A percentile compares a stretch with the other conserved stretches of the same genome.
phyloP scores from a whole-genome alignment of 306 rosid genomes.

The Gillenia trifoliata region DNA sequence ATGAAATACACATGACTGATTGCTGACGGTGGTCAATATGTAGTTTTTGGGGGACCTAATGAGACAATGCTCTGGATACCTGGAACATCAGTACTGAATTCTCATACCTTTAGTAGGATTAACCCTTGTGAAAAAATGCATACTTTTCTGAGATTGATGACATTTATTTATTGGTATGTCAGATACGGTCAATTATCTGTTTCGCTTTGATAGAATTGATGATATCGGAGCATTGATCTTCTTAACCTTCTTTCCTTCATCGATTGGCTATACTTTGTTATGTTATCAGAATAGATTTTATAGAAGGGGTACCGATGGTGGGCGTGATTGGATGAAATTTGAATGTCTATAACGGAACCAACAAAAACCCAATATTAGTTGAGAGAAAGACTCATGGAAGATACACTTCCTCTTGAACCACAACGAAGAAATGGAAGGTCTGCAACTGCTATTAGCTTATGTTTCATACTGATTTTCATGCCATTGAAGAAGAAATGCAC shows the following conservation, averaged over 20 bases:
- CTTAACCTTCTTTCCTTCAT: conserved; percentile 10
- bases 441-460: conserved; percentile 12
- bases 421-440: conserved; percentile 88
- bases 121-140: neutral
- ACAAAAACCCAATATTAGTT: conserved; percentile 51
- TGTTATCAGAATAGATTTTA: conserved; percentile 56
- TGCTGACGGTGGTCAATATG: neutral
- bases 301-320: conserved; percentile 61
- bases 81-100: neutral
- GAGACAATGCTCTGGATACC: neutral
- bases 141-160: neutral
- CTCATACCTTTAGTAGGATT: neutral
- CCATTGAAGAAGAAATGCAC: conserved; percentile 7
- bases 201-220: neutral
- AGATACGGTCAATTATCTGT: neutral
- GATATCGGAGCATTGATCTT: conserved; percentile 6
- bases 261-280: conserved; percentile 25
- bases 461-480: conserved; percentile 12
- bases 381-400: conserved; percentile 76
- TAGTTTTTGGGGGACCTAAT: neutral
- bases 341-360: conserved; percentile 39
- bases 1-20: neutral
- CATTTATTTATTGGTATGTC: neutral
- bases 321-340: conserved; percentile 88
- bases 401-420: conserved; percentile 75